A percentile compares a stretch with the other conserved stretches of the same genome.
These are phyloP conservation scores for Rhizomucor pusillus DNA, from an alignment of 371 early-diverging fungal species.

Conservation along the genomic window DNA sequence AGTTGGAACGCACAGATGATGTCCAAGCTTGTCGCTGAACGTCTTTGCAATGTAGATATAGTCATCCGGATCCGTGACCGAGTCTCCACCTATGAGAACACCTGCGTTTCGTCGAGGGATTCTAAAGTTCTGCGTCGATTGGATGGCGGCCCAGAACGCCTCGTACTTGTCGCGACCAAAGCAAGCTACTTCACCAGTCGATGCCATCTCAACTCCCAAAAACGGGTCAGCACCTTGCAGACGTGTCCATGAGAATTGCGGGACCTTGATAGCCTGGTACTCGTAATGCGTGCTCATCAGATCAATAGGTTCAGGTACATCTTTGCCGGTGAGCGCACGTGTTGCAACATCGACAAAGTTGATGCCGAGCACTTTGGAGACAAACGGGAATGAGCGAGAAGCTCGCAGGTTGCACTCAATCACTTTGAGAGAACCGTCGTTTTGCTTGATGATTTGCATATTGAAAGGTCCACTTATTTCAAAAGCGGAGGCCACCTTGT, in stretches of 20 bases:
- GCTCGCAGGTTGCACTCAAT: slow-evolving; percentile 97
- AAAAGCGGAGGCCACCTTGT: slow-evolving; percentile 84
- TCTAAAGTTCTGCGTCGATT: slow-evolving; percentile 85
- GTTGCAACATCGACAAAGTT: slow-evolving; percentile 91
- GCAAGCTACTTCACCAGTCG: slow-evolving; percentile 97
- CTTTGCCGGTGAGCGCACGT: no score
- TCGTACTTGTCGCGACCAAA: slow-evolving; percentile 88
- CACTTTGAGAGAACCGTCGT: slow-evolving; percentile 93
- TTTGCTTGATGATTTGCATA: slow-evolving; percentile 87
- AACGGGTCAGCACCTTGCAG: slow-evolving; percentile 93
- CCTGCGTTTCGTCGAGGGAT: slow-evolving; percentile 62
- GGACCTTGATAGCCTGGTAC: slow-evolving; percentile 89
- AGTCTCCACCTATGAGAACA: slow-evolving; percentile 73
- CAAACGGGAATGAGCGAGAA: slow-evolving; percentile 94
- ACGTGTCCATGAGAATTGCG: slow-evolving; percentile 93
- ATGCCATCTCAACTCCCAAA: slow-evolving; percentile 97
- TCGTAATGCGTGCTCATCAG: slow-evolving; percentile 64
- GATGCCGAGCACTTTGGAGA: slow-evolving; percentile 87
- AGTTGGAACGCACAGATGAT: slow-evolving; percentile 69
- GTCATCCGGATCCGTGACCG: slow-evolving; percentile 66
- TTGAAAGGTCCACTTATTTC: slow-evolving; percentile 94
- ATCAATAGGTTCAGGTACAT: slow-evolving; percentile 66
- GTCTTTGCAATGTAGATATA: slow-evolving; percentile 64
- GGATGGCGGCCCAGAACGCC: slow-evolving; percentile 78
- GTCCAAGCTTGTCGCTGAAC: slow-evolving; percentile 58